Conservation (phyloP, 345 rosid species). For the Citrus hindsii region DNA sequence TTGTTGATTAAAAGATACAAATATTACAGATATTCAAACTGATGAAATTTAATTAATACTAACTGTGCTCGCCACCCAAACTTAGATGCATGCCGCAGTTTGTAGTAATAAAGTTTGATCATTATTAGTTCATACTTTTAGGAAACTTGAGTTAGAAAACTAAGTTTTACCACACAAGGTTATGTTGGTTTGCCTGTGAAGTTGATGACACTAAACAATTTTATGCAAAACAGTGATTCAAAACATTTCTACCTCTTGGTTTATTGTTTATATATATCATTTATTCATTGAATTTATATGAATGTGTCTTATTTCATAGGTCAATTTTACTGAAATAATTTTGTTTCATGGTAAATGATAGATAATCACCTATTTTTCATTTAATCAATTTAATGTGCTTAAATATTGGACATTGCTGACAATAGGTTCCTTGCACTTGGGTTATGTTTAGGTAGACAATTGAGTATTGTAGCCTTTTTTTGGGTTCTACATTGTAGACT, state of each 20-base stretch:
- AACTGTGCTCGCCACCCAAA: neutral
- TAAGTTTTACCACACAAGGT: neutral
- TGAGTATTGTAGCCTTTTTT: neutral
- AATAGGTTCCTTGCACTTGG: neutral
- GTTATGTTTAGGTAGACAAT: neutral
- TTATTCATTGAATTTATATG: neutral
- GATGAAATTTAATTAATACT: neutral
- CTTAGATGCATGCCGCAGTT: neutral
- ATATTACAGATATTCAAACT: neutral
- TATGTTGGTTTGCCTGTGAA: neutral
- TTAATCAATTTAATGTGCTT: neutral
- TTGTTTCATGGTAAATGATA: no score
- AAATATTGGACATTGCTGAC: no score
- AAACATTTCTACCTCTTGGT: neutral
- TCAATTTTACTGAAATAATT: no score
- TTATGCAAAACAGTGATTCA: neutral
- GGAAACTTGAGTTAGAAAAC: neutral
- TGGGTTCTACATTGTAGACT: neutral
- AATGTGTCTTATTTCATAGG: no score
- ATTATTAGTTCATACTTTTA: neutral
- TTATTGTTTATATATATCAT: neutral
- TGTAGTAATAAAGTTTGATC: neutral
- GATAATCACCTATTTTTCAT: no score
- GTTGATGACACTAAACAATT: neutral
- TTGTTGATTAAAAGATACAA: neutral